phyloP scores from a whole-genome alignment of 1,284 basidiomycete species.

The Salmacisia buchloeana region DNA sequence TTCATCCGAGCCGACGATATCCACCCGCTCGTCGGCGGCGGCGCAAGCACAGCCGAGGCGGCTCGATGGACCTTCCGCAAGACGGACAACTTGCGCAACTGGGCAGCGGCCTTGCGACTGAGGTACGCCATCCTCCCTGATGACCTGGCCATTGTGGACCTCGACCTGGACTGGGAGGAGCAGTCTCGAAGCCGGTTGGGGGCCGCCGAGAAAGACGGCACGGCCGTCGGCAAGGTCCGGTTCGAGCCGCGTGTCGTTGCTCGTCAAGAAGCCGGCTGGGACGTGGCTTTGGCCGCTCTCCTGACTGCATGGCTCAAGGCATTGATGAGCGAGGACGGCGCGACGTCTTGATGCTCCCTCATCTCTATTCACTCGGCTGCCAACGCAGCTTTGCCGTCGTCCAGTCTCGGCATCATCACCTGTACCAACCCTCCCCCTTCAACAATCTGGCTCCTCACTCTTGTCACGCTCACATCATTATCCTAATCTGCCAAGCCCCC shows the following conservation, averaged over 20 bases:
- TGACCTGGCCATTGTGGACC: not conserved
- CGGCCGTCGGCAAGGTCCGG: not conserved
- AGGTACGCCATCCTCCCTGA: conserved; percentile 16
- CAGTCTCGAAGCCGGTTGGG: not conserved
- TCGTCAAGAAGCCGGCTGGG: not conserved
- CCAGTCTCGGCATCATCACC: no score
- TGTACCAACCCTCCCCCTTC: no score
- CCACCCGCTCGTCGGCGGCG: conserved; percentile 54
- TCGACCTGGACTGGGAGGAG: not conserved
- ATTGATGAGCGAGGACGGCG: not conserved
- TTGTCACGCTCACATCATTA: no score
- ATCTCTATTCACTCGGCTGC: not conserved
- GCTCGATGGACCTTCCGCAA: conserved; percentile 31
- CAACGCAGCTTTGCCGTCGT: not conserved
- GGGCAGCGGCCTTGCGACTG: conserved; percentile 28
- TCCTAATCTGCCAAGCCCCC: no score
- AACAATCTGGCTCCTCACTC: no score
- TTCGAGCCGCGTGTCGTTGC: conserved; percentile 2
- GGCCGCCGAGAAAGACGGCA: not conserved
- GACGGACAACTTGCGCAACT: conserved; percentile 30
- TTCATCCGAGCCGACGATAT: conserved; percentile 71
- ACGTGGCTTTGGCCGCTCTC: not conserved
- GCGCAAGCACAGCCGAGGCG: conserved; percentile 53
- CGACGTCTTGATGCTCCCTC: not conserved
- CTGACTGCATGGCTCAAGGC: conserved; percentile 4